phyloP scores from a whole-genome alignment of 805 yeast genomes.

The Schwanniomyces vanrijiae region DNA sequence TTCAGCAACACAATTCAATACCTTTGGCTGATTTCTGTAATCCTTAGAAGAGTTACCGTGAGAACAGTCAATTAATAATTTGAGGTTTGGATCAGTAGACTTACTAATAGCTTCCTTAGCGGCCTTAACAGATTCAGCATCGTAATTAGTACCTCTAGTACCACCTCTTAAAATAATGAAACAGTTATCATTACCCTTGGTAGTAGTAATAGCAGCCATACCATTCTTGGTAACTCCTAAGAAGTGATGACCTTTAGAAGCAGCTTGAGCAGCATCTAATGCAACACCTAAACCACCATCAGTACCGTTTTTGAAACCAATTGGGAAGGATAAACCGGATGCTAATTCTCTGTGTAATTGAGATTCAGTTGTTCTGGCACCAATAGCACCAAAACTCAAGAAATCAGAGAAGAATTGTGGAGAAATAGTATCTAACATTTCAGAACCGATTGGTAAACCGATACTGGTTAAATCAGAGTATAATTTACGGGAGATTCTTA shows the following conservation, averaged over 20 bases:
- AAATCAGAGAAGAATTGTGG: conserved; percentile 94
- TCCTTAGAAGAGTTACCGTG: conserved; percentile 97
- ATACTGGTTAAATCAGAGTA: conserved; percentile 75
- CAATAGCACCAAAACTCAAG: conserved; percentile 94
- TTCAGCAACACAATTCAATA: conserved; percentile 75
- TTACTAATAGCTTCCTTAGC: conserved; percentile 65
- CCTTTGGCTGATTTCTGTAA: conserved; percentile 92
- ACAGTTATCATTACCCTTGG: conserved; percentile 93
- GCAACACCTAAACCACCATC: conserved; percentile 94
- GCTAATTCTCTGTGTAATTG: conserved; percentile 97
- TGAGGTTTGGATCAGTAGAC: conserved; percentile 46
- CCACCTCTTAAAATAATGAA: conserved; percentile 97
- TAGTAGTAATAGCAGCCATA: conserved; percentile 92
- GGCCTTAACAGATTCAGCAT: conserved; percentile 68
- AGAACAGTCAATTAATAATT: conserved; percentile 94
- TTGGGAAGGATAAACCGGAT: conserved; percentile 97
- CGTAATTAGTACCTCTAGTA: conserved; percentile 90
- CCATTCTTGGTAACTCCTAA: conserved; percentile 98
- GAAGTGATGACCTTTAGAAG: conserved; percentile 90
- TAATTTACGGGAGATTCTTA: conserved; percentile 81
- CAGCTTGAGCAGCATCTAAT: conserved; percentile 90
- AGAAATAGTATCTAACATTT: conserved; percentile 96
- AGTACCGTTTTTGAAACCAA: conserved; percentile 98
- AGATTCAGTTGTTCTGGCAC: conserved; percentile 98
- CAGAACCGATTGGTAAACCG: conserved; percentile 86